A percentile compares a stretch with the other conserved stretches of the same genome.
These are phyloP conservation scores for Asterochloris sp. DNA, from an alignment of 139 green algal species.

Conservation along the genomic window DNA sequence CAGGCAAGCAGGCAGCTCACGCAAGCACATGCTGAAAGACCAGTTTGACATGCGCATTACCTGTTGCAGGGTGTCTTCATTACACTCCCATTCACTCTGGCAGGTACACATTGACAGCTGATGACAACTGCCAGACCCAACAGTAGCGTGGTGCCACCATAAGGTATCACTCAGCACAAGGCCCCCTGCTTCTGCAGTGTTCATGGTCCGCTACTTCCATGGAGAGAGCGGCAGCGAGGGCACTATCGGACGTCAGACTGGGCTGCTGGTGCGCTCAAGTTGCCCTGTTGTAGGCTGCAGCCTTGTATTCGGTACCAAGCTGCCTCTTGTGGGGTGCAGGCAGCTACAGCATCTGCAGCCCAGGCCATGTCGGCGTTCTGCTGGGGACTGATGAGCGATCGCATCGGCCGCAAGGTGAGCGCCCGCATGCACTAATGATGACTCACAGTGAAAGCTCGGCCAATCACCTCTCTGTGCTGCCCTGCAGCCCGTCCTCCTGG, in stretches of 20 bases:
- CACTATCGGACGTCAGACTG: slow-evolving; percentile 5
- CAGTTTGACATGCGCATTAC: no score
- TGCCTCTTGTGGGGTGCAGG: not conserved
- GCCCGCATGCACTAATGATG: no score
- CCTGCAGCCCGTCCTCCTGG: slow-evolving; percentile 11
- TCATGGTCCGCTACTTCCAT: slow-evolving; percentile 16
- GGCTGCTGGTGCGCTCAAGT: not conserved
- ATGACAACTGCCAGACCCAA: no score
- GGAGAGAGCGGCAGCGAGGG: not conserved
- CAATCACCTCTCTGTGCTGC: no score
- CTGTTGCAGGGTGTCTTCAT: slow-evolving; percentile 3
- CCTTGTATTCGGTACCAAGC: not conserved
- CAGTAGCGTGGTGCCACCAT: no score
- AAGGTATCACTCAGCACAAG: no score
- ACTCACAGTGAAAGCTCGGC: not conserved
- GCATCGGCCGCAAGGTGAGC: slow-evolving; percentile 10
- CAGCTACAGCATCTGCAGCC: slow-evolving; percentile 9
- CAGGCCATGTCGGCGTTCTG: slow-evolving; percentile 8
- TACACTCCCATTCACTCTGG: slow-evolving; percentile 8
- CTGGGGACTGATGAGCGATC: slow-evolving; percentile 4
- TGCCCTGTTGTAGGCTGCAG: not conserved
- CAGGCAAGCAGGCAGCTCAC: no score
- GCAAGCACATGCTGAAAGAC: no score
- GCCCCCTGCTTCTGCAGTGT: not conserved
- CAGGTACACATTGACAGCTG: no score